A percentile compares a stretch with the other conserved stretches of the same genome.
Evolutionary conservation across 768 basidiomycete species (phyloP).

Genomic region (Daedalea quercina): DNA sequence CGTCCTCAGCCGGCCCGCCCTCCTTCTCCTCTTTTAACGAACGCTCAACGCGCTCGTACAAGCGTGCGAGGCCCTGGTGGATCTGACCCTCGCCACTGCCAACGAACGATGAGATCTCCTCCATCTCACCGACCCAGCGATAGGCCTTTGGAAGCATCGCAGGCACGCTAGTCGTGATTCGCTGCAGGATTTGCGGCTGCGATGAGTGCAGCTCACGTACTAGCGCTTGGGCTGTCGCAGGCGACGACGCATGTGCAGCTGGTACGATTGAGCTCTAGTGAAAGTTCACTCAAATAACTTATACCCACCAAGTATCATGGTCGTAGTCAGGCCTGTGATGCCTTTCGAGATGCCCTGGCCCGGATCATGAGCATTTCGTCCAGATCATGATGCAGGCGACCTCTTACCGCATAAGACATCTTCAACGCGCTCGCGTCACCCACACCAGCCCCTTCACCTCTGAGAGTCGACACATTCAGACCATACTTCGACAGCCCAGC

Average conservation of each 20-base stretch:
- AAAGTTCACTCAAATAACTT: not conserved
- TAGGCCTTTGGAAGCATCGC: slow-evolving; percentile 58
- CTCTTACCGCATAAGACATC: slow-evolving; percentile 51
- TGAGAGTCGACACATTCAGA: slow-evolving; percentile 38
- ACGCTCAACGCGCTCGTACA: slow-evolving; percentile 38
- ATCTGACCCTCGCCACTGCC: slow-evolving; percentile 29
- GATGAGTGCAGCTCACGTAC: slow-evolving; percentile 41
- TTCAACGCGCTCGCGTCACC: slow-evolving; percentile 59
- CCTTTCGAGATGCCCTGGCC: slow-evolving; percentile 51
- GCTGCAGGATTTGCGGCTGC: slow-evolving; percentile 37
- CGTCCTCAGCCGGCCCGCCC: slow-evolving; percentile 23
- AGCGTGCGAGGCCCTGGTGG: slow-evolving; percentile 39
- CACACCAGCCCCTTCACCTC: slow-evolving; percentile 39
- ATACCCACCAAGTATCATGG: slow-evolving; percentile 45
- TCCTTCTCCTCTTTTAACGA: slow-evolving; percentile 31
- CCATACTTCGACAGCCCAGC: slow-evolving; percentile 35
- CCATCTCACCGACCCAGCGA: slow-evolving; percentile 57
- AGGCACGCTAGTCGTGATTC: slow-evolving; percentile 33
- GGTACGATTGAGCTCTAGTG: not conserved
- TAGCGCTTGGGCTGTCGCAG: slow-evolving; percentile 53
- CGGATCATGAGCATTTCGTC: not conserved
- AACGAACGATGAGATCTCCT: slow-evolving; percentile 54
- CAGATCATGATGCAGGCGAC: no score
- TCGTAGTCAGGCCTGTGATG: slow-evolving; percentile 41
- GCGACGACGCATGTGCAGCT: slow-evolving; percentile 53